phyloP scores from a whole-genome alignment of 768 basidiomycete genomes.

The Sporobolomyces roseus region DNA sequence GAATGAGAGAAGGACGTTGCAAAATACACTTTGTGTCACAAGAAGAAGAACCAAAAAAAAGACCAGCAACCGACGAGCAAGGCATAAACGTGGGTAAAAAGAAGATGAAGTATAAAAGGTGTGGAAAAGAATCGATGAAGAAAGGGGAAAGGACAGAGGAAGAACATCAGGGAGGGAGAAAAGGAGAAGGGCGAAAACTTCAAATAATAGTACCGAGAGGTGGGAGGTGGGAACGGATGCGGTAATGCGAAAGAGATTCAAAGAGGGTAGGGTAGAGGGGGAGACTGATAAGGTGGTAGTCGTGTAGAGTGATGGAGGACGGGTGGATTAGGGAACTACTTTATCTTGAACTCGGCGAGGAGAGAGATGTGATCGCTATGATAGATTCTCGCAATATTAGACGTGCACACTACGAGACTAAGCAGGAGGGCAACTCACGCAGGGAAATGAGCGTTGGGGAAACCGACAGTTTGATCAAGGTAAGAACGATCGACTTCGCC shows the following conservation, averaged over 20 bases:
- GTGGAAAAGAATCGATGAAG: neutral
- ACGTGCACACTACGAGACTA: neutral
- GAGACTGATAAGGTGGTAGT: too few relatives aligned
- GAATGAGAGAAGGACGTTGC: neutral
- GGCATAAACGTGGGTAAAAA: neutral
- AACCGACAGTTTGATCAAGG: slow-evolving; percentile 85
- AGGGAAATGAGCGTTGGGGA: slow-evolving; percentile 94
- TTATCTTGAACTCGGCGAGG: slow-evolving; percentile 41
- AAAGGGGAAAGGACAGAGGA: neutral
- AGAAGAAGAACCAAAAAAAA: too few relatives aligned
- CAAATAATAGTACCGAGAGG: too few relatives aligned
- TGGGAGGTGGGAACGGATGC: neutral
- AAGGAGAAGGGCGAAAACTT: too few relatives aligned
- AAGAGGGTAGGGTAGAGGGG: too few relatives aligned
- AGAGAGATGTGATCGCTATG: slow-evolving; percentile 42
- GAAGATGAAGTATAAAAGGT: too few relatives aligned
- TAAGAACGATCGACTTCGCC: slow-evolving; percentile 81
- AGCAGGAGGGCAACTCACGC: slow-evolving; percentile 54
- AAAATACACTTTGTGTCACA: neutral
- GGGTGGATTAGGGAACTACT: slow-evolving; percentile 1
- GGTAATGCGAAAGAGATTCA: neutral
- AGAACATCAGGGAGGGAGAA: too few relatives aligned
- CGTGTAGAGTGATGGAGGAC: too few relatives aligned
- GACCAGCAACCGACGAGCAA: too few relatives aligned
- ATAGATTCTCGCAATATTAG: slow-evolving; percentile 5